These are phyloP conservation scores for Mycena floridula DNA, from an alignment of 768 basidiomycete species.

Conservation along the genomic window DNA sequence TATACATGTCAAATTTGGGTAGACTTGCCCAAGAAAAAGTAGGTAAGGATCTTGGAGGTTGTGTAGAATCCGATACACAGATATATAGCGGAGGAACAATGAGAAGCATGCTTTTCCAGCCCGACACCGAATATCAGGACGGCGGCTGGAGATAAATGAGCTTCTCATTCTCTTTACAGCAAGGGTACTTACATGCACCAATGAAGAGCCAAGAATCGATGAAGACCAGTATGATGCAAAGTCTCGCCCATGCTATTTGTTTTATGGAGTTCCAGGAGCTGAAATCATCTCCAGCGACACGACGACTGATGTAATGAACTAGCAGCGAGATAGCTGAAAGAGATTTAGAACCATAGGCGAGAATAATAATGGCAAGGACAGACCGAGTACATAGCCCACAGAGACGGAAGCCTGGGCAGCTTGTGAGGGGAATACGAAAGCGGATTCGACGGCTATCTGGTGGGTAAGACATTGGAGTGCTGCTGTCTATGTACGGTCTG, in stretches of 20 bases:
- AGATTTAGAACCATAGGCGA: too few species aligned
- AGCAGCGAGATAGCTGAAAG: slow-evolving; percentile 24
- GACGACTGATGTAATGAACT: slow-evolving; percentile 33
- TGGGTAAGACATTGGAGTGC: too few species aligned
- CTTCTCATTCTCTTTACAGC: not conserved
- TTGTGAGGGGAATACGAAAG: slow-evolving; percentile 15
- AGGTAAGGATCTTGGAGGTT: slow-evolving; percentile 39
- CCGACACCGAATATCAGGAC: slow-evolving; percentile 40
- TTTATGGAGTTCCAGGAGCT: slow-evolving; percentile 20
- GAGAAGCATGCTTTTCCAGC: slow-evolving; percentile 24
- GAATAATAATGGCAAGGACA: not conserved
- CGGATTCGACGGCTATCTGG: too few species aligned
- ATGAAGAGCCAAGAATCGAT: slow-evolving; percentile 38
- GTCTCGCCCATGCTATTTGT: slow-evolving; percentile 31
- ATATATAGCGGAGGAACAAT: slow-evolving; percentile 37
- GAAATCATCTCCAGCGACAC: slow-evolving; percentile 25
- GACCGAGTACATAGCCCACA: slow-evolving; percentile 23
- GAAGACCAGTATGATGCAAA: slow-evolving; percentile 34
- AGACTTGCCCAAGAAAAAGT: slow-evolving; percentile 35
- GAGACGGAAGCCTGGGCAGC: slow-evolving; percentile 21
- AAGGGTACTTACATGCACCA: too few species aligned
- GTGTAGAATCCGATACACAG: slow-evolving; percentile 37
- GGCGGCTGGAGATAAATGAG: slow-evolving; percentile 29
- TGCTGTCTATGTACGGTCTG: too few species aligned
- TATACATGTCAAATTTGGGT: slow-evolving; percentile 2